phyloP scores from a whole-genome alignment of 805 yeast species.

The Pichia occidentalis region DNA sequence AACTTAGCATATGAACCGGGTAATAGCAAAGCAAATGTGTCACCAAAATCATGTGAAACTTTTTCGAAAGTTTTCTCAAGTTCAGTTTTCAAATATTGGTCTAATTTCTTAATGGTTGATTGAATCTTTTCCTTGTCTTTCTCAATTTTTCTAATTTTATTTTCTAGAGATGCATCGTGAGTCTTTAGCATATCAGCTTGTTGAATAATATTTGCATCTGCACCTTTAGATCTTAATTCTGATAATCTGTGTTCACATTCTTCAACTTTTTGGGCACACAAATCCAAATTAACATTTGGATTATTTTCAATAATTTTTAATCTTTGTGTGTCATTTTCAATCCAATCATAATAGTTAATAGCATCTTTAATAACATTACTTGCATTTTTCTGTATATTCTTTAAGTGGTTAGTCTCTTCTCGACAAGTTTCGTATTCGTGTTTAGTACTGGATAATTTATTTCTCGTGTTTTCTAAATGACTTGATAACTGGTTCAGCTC shows the following conservation, averaged over 20 bases:
- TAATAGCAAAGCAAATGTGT: slow-evolving; percentile 77
- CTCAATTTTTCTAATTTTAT: slow-evolving; percentile 81
- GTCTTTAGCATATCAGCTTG: slow-evolving; percentile 89
- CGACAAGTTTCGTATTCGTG: slow-evolving; percentile 31
- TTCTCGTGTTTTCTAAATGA: slow-evolving; percentile 38
- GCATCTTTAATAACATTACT: slow-evolving; percentile 29
- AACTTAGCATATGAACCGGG: slow-evolving; percentile 89
- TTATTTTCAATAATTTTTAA: slow-evolving; percentile 52
- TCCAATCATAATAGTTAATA: slow-evolving; percentile 59
- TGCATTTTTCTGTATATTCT: slow-evolving; percentile 20
- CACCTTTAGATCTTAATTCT: slow-evolving; percentile 66
- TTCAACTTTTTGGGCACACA: slow-evolving; percentile 50
- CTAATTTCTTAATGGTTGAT: slow-evolving; percentile 76
- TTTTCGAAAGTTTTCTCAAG: slow-evolving; percentile 78
- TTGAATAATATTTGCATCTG: slow-evolving; percentile 79
- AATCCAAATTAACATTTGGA: slow-evolving; percentile 56
- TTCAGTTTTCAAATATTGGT: slow-evolving; percentile 79
- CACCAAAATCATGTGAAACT: slow-evolving; percentile 85
- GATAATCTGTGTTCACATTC: slow-evolving; percentile 54
- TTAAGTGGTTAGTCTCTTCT: slow-evolving; percentile 28
- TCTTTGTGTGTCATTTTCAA: slow-evolving; percentile 55
- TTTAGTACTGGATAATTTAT: slow-evolving; percentile 49
- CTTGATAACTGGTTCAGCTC: slow-evolving; percentile 59
- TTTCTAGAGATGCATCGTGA: slow-evolving; percentile 68
- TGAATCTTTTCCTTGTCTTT: slow-evolving; percentile 85